Evolutionary conservation across 148 eudicot species (phyloP).

Genomic region (Bassia scoparia): DNA sequence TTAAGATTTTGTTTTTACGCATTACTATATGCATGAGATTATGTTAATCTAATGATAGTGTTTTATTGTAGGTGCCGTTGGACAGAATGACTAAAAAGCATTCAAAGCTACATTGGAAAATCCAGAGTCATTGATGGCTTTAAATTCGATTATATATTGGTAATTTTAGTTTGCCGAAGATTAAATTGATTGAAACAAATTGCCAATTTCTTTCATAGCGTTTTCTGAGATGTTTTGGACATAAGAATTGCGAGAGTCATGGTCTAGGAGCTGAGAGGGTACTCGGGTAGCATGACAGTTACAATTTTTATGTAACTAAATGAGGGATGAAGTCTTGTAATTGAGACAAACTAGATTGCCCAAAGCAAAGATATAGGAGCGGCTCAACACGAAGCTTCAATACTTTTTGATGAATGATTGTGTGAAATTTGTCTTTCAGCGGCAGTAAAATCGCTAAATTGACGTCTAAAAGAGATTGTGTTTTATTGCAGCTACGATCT

Average conservation of each 20-base stretch:
- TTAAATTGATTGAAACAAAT: constrained; percentile 9
- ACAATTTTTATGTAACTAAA: constrained; percentile 35
- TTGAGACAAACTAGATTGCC: background rate
- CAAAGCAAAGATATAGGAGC: constrained; percentile 9
- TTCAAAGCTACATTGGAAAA: constrained; percentile 93
- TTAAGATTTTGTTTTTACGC: background rate
- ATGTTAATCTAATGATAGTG: background rate
- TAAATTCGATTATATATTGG: constrained; percentile 18
- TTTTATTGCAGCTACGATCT: no score
- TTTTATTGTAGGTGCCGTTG: constrained; percentile 71
- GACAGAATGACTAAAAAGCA: constrained; percentile 97
- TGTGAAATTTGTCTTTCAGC: background rate
- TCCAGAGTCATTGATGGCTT: constrained; percentile 91
- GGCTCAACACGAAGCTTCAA: background rate
- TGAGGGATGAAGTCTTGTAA: constrained; percentile 12
- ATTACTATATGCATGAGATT: background rate
- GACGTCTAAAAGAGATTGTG: background rate
- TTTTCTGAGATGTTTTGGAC: constrained; percentile 19
- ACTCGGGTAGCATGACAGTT: background rate
- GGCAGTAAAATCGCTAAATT: background rate
- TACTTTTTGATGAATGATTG: background rate
- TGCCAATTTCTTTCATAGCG: constrained; percentile 1
- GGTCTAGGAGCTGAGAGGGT: constrained; percentile 14
- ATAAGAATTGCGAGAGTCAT: constrained; percentile 5
- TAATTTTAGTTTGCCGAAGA: constrained; percentile 4